Evolutionary conservation across 164 flowering plant species (phyloP).

Genomic region (Magnolia changhungtana): DNA sequence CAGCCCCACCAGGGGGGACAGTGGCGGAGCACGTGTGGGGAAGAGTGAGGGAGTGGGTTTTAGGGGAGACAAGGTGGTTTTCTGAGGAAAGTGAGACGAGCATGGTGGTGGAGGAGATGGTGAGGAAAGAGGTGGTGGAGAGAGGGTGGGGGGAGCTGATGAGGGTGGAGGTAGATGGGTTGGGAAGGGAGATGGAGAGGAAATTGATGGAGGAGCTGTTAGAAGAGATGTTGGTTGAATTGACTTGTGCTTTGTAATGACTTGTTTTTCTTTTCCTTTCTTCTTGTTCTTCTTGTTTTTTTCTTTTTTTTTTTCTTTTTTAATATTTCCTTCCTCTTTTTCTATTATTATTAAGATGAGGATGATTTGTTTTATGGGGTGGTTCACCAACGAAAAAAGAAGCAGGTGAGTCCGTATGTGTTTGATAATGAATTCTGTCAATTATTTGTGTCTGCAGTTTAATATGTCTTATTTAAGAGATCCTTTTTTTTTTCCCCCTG

Average conservation of each 20-base stretch:
- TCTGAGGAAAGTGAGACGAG: conserved; percentile 42
- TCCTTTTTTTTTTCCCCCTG: background rate
- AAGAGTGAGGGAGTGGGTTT: conserved; percentile 33
- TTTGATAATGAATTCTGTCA: background rate
- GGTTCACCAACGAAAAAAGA: background rate
- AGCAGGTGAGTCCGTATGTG: background rate
- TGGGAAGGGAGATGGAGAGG: conserved; percentile 62
- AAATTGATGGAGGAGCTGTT: conserved; percentile 69
- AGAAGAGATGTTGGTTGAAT: conserved; percentile 64
- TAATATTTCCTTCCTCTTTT: background rate
- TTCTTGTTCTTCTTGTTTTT: background rate
- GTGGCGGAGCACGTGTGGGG: conserved; percentile 29
- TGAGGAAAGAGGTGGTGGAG: conserved; percentile 65
- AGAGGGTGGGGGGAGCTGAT: conserved; percentile 53
- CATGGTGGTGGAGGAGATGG: conserved; percentile 58
- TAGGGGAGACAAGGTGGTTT: conserved; percentile 23
- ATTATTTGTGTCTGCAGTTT: background rate
- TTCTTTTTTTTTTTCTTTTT: background rate
- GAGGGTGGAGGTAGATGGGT: conserved; percentile 44
- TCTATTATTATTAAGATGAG: background rate
- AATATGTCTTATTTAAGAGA: background rate
- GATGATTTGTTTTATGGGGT: background rate
- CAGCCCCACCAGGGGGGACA: conserved; percentile 7
- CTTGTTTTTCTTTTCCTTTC: background rate
- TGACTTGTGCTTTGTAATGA: conserved; percentile 42